A percentile compares a stretch with the other conserved stretches of the same genome.
Evolutionary conservation across 2,329 filamentous ascomycete species (phyloP).

Genomic region (Ceratocystis smalleyi): DNA sequence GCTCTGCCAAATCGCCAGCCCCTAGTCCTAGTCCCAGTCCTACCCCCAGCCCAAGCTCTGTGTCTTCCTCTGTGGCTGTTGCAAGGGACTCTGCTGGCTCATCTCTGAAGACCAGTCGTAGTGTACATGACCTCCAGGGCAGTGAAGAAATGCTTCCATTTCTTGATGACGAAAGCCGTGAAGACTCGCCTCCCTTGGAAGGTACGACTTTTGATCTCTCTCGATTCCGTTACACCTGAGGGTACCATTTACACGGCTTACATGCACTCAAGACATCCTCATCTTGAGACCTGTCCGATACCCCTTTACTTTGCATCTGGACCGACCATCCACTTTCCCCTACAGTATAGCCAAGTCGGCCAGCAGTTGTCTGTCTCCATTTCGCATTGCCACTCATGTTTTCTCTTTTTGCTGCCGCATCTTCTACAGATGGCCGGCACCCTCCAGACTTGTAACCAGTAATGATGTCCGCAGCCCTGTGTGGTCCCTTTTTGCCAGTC

Average conservation of each 20-base stretch:
- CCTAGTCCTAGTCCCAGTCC: neutral
- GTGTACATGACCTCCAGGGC: conserved; percentile 22
- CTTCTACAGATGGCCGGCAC: neutral
- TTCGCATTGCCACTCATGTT: neutral
- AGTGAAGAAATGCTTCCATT: conserved; percentile 43
- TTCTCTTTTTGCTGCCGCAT: neutral
- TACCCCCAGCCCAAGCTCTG: neutral
- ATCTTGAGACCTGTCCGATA: neutral
- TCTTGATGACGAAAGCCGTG: conserved; percentile 33
- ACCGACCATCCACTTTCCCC: neutral
- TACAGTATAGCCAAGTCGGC: neutral
- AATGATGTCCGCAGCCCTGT: neutral
- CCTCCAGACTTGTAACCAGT: neutral
- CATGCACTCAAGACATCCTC: neutral
- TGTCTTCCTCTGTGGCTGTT: neutral
- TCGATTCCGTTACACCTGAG: conserved; percentile 7
- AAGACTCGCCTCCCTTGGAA: conserved; percentile 21
- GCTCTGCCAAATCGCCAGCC: neutral
- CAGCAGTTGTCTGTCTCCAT: conserved; percentile 4
- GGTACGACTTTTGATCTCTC: conserved; percentile 8
- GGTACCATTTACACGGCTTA: neutral
- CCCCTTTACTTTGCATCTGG: conserved; percentile 9
- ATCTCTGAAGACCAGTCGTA: conserved; percentile 26
- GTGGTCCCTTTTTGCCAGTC: neutral
- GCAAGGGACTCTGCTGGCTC: neutral